Evolutionary conservation across 306 rosid species (phyloP), one percentile per base, ranked within the genome.

Genomic region (Vigna hirtella): DNA sequence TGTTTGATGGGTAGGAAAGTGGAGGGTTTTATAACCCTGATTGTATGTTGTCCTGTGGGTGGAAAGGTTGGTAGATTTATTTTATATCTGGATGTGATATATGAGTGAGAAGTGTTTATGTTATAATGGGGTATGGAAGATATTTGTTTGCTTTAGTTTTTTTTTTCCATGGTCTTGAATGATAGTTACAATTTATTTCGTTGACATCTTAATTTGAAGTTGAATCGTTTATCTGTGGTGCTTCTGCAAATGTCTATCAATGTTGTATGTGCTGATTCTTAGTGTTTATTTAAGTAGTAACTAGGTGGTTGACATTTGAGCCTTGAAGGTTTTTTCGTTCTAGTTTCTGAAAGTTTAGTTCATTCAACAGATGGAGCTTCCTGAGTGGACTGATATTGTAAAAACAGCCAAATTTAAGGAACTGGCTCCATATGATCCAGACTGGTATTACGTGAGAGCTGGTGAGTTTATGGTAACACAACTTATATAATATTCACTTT

Each of bases 401-500:
- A 91, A 91, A 83, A 91, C 97, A 38, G 97, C 88, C 2, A 81
- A 61, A 45, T 89, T 89, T 77, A 91, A 91, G 77, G 94, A 91
- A 30, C 74, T 91, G 45, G 92, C 97, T 42, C 97, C 97, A 0
- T 91, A 89, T 64, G 97, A 91, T 79, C 87, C 97, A 16, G 94
- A 91, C 69, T 91, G 97, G 97, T 91, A 91, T 43, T 91, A 36
- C 24, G 67, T 89, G 18, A 83, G 97, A 80, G 86, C 92, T 52
- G 93, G 96, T 91, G 69, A 67, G 85, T 74, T 36, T 76, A 38
- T 63, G 17, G 14, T 71, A 32, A 32, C 16, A 53, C 17, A 48
- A 47, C 24, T 28, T 74, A 32, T 52, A 17, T 12, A 34, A 20
- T 30, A 14, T 1, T n/a, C 50, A 20, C 3, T 10, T 2, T 8